Evolutionary conservation across 2,329 filamentous ascomycete genomes (phyloP).

Genomic region (Dothiorella sarmentorum): DNA sequence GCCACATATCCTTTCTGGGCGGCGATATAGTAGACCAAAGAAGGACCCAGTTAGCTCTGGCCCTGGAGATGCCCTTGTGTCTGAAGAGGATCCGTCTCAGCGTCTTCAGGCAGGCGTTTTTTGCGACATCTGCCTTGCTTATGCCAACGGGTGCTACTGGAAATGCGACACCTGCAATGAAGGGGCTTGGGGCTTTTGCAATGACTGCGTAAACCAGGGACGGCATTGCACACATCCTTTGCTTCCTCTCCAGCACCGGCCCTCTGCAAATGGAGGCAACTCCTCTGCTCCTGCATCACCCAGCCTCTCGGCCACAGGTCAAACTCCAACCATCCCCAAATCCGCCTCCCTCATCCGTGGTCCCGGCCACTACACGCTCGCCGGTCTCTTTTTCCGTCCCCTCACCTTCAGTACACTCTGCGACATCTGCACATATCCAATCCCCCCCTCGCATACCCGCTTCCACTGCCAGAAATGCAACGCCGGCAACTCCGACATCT

Average conservation of each 20-base stretch:
- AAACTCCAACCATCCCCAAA: constrained; percentile 8
- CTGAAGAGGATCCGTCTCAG: constrained; percentile 60
- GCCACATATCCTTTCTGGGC: constrained; percentile 52
- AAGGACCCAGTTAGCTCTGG: constrained; percentile 16
- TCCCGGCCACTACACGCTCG: constrained; percentile 31
- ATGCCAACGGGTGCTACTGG: constrained; percentile 85
- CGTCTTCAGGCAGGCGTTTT: constrained; percentile 78
- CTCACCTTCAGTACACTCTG: constrained; percentile 73
- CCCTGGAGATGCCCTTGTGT: constrained; percentile 23
- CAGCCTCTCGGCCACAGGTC: constrained; percentile 35
- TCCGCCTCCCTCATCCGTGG: constrained; percentile 37
- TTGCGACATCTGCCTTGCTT: constrained; percentile 70
- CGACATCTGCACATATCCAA: constrained; percentile 71
- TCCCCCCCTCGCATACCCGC: constrained; percentile 65
- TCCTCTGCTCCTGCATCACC: constrained; percentile 26
- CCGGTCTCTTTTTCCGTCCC: constrained; percentile 54
- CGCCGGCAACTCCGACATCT: constrained; percentile 84
- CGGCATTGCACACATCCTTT: constrained; percentile 77
- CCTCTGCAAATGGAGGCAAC: constrained; percentile 1
- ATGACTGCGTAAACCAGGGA: constrained; percentile 79
- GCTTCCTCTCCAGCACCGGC: constrained; percentile 67
- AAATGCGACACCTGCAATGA: constrained; percentile 83
- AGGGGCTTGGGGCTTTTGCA: constrained; percentile 93
- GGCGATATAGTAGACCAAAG: constrained; percentile 39
- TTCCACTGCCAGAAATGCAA: constrained; percentile 80